Conservation (phyloP, 2,329 filamentous ascomycete species). For the Alternaria conjuncta region DNA sequence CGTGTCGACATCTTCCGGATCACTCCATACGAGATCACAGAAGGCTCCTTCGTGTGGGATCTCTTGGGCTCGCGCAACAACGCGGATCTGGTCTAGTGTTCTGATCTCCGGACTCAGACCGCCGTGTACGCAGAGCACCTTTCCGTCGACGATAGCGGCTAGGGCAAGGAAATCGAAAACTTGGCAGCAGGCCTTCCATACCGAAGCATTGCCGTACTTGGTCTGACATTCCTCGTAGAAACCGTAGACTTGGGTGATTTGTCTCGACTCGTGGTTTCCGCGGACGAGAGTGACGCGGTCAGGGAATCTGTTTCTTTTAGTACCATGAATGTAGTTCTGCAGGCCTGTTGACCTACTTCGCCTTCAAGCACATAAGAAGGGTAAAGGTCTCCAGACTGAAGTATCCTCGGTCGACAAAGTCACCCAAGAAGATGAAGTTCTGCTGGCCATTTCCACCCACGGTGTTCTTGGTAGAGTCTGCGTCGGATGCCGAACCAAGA, state of each 20-base stretch:
- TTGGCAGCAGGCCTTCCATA: conserved; percentile 99
- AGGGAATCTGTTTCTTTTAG: conserved; percentile 62
- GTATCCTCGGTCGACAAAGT: conserved; percentile 77
- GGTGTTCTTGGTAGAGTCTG: conserved; percentile 47
- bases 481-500: conserved; percentile 52
- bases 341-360: conserved; percentile 59
- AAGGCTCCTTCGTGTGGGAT: conserved; percentile 98
- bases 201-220: conserved; percentile 98
- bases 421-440: conserved; percentile 73
- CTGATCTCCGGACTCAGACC: conserved; percentile 97
- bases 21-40: conserved; percentile 96
- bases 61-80: conserved; percentile 80
- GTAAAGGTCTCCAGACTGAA: conserved; percentile 78
- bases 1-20: conserved; percentile 73
- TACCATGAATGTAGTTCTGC: neutral
- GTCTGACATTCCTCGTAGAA: conserved; percentile 99
- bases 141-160: conserved; percentile 96
- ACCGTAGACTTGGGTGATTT: conserved; percentile 98
- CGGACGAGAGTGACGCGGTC: conserved; percentile 75
- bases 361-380: conserved; percentile 73
- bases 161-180: conserved; percentile 98
- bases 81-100: conserved; percentile 85
- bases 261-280: conserved; percentile 94
- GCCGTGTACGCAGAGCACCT: conserved; percentile 98
- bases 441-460: conserved; percentile 63